Percentiles rank a stretch among this genome's conserved stretches.
phyloP scores from a whole-genome alignment of 176 grass and related monocot species.

The Cymbopogon citratus region DNA sequence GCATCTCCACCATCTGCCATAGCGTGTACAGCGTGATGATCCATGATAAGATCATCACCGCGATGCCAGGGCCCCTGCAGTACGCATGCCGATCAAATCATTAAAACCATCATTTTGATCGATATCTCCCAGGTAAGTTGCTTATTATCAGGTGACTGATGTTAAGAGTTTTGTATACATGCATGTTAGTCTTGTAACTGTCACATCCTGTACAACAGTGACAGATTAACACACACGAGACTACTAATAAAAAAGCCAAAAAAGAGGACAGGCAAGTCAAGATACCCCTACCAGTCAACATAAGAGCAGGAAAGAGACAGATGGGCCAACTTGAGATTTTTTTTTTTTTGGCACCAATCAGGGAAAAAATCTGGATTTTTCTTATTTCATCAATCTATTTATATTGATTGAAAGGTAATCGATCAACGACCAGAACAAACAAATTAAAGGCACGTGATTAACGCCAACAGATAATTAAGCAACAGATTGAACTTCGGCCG shows the following conservation, averaged over 20 bases:
- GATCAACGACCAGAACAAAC: neutral
- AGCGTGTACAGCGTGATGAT: conserved; percentile 68
- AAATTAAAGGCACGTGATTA: neutral
- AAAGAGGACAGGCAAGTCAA: neutral
- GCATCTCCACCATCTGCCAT: conserved; percentile 91
- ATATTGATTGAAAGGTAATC: neutral
- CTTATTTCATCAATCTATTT: neutral
- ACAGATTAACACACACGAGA: neutral
- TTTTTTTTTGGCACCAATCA: neutral
- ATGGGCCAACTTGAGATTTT: neutral
- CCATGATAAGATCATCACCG: neutral
- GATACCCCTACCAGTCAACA: neutral
- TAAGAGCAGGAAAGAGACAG: neutral
- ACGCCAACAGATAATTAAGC: neutral
- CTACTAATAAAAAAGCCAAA: neutral
- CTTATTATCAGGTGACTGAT: too few species aligned
- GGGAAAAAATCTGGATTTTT: neutral
- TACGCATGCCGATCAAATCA: neutral
- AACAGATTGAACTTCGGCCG: too few species aligned
- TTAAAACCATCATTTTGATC: neutral
- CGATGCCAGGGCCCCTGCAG: neutral
- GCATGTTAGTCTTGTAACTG: neutral
- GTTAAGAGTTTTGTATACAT: too few species aligned
- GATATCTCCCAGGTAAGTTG: neutral
- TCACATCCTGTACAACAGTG: neutral